These are phyloP conservation scores for Lactarius hengduanensis DNA, from an alignment of 768 basidiomycete genomes.

Conservation along the genomic window DNA sequence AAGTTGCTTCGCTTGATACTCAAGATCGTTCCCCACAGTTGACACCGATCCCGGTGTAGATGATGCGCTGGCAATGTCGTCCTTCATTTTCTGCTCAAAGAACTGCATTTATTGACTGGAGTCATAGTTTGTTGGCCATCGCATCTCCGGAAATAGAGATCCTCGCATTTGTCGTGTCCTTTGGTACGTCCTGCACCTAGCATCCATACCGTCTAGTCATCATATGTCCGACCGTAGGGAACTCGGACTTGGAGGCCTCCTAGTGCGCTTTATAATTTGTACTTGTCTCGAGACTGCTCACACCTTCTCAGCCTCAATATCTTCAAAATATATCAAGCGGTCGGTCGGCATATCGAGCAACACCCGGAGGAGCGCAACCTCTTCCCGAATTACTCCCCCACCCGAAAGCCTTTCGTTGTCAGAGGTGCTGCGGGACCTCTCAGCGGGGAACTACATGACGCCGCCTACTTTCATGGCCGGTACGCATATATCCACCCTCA, in stretches of 20 bases:
- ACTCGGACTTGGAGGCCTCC: conserved; percentile 62
- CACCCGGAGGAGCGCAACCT: conserved; percentile 52
- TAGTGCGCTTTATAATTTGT: conserved; percentile 45
- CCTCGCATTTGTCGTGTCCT: conserved; percentile 70
- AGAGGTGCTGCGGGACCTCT: conserved; percentile 66
- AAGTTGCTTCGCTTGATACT: background rate
- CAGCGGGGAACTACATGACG: conserved; percentile 67
- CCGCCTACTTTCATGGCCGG: conserved; percentile 86
- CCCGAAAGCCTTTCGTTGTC: conserved; percentile 58
- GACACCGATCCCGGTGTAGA: conserved; percentile 89
- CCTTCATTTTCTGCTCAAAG: conserved; percentile 7
- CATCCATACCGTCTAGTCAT: background rate
- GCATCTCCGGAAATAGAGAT: conserved; percentile 84
- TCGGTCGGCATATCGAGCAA: conserved; percentile 55
- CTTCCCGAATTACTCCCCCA: conserved; percentile 60
- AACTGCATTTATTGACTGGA: conserved; percentile 6
- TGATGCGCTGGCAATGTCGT: conserved; percentile 75
- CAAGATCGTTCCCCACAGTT: conserved; percentile 43
- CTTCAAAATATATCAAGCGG: conserved; percentile 68
- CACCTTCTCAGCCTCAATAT: conserved; percentile 57
- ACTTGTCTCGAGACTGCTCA: background rate
- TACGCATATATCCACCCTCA: conserved; percentile 32
- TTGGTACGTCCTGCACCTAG: conserved; percentile 49
- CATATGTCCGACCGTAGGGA: conserved; percentile 46
- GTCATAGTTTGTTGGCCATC: conserved; percentile 64